Base-by-base conservation (phyloP, 1,284 basidiomycete species). In the Tausonia pullulans region DNA sequence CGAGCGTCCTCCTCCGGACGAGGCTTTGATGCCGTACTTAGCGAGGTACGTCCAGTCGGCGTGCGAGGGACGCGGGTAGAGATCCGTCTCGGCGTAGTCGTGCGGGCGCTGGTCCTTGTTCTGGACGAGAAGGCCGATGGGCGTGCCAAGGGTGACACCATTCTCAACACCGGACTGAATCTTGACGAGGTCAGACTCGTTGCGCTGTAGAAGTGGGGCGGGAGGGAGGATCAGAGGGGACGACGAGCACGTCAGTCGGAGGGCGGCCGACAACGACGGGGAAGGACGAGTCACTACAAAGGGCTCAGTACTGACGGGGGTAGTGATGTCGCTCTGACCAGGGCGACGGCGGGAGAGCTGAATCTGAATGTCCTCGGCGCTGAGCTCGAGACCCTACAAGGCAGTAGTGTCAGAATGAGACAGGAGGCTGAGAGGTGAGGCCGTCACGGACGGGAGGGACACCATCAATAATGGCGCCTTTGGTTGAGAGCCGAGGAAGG, bases 81-180 rank as follows among this genome's bases (percentile, higher is more conserved):
- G 80, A 75, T 98, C 95, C 0, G 95, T 98, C 79, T 98, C 96
- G 71, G 92, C 87, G 79, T 99, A 99, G 78, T 99, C 96, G 74
- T 98, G 88, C 27, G 96, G 96, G 55, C 96, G 83, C 74, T 99
- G 96, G 76, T 99, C 96, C 78, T 98, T 93, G 78, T 99, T 99
- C 73, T 86, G 90, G 49, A 99, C 93, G 64, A 98, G 81, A 58
- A 99, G 84, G 5, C 87, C 92, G 72, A 99, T 96, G 41, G 96
- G 96, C 40, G 96, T 98, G 62, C 96, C 96, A 49, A 99, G 85
- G 1, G 96, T 98, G 43, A 97, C 87, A 46, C 90, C 94, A 67
- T 88, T 86, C 76, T 99, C 96, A 54, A 88, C 82, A 52, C 96
- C 96, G 57, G 92, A 96, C 75, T 98, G 95, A 57, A 99, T 81